Conservation (phyloP, 352 stramenopile species). For the Elongisporangium senticosum region DNA sequence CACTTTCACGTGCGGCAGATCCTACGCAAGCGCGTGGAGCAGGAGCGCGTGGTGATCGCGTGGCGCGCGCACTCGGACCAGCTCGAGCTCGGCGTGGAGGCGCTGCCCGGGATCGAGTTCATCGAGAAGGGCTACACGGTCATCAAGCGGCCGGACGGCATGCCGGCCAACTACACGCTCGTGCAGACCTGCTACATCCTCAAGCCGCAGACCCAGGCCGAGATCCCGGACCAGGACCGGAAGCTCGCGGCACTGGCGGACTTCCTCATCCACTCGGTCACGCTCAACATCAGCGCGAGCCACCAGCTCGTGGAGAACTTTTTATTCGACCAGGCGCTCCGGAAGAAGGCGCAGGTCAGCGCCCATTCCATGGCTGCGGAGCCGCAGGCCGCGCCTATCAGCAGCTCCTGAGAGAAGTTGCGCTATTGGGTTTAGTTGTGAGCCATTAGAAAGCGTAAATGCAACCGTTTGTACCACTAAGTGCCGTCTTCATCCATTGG, state of each 20-base stretch:
- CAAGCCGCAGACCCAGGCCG: constrained; percentile 47
- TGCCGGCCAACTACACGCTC: constrained; percentile 26
- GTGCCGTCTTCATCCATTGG: background rate
- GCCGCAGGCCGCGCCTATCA: background rate
- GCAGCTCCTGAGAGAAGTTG: background rate
- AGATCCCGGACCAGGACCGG: constrained; percentile 52
- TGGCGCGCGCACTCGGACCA: constrained; percentile 51
- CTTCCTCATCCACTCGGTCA: constrained; percentile 30
- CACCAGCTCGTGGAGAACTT: constrained; percentile 53
- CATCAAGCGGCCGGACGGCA: constrained; percentile 30
- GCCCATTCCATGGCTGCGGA: constrained; percentile 2
- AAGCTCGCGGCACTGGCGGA: constrained; percentile 32
- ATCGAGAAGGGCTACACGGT: constrained; percentile 53
- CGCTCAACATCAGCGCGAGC: constrained; percentile 29
- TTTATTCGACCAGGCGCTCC: constrained; percentile 25
- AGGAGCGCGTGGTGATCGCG: constrained; percentile 40
- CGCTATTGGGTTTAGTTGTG: too few relatives aligned
- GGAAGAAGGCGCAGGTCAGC: background rate
- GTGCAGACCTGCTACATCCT: constrained; percentile 57
- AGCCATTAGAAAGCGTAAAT: background rate
- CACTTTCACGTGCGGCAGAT: constrained; percentile 55
- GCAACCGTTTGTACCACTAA: background rate
- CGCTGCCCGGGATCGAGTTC: constrained; percentile 35
- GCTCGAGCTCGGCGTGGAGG: constrained; percentile 36
- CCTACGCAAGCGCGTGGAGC: constrained; percentile 34